Conservation (phyloP, 306 rosid species). For the Begonia fuchsioides region DNA sequence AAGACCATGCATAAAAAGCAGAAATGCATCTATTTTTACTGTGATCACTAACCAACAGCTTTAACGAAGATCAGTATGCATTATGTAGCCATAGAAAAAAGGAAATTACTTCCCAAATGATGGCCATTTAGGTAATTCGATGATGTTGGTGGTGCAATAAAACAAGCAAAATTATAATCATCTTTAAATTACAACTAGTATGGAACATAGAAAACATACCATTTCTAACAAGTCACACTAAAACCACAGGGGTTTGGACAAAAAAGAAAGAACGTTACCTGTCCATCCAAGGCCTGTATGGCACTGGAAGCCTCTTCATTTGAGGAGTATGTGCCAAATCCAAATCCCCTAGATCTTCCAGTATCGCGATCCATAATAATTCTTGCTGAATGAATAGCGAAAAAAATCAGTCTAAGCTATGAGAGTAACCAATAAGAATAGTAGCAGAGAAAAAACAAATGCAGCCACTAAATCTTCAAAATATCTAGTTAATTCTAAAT, state of each 20-base stretch:
- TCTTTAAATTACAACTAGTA: no score
- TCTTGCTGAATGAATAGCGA: constrained; percentile 37
- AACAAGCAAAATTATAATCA: not conserved
- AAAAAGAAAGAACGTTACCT: constrained; percentile 26
- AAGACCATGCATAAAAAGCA: no score
- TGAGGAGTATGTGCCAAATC: constrained; percentile 48
- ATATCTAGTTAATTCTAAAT: constrained; percentile 1
- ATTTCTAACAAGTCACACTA: not conserved
- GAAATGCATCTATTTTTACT: no score
- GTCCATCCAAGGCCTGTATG: constrained; percentile 69
- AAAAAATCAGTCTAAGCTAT: not conserved
- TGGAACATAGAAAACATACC: not conserved
- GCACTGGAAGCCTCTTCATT: constrained; percentile 84
- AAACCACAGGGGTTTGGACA: not conserved
- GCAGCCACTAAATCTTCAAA: no score
- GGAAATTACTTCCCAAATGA: no score
- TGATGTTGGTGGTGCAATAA: no score
- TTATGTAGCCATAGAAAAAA: no score
- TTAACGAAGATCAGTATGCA: no score
- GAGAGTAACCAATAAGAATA: not conserved
- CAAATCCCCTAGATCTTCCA: constrained; percentile 88
- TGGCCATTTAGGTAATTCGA: no score
- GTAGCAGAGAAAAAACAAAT: not conserved
- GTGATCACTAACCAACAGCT: no score
- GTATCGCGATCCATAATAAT: constrained; percentile 61